Percentiles rank a stretch among this genome's conserved stretches.
Evolutionary conservation across 116 monocot genomes (phyloP).

Genomic region (Thalassia testudinum): DNA sequence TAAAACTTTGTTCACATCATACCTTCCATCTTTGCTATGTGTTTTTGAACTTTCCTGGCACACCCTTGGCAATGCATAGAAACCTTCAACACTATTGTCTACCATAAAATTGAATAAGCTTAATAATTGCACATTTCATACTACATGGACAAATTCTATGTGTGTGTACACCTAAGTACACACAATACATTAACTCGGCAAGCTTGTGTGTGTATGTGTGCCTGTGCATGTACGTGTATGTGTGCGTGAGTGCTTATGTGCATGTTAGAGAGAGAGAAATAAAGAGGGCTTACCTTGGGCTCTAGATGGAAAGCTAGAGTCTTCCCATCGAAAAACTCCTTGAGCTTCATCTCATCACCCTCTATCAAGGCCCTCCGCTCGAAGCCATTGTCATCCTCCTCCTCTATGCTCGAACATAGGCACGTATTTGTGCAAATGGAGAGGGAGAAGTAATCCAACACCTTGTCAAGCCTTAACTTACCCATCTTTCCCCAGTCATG

Average conservation of each 20-base stretch:
- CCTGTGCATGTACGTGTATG: no score
- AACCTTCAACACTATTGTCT: conserved; percentile 67
- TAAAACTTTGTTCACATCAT: no score
- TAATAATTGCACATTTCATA: no score
- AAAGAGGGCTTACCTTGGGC: conserved; percentile 16
- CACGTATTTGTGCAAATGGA: conserved; percentile 21
- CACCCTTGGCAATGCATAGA: conserved; percentile 83
- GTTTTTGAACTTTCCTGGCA: conserved; percentile 66
- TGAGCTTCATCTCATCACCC: conserved; percentile 33
- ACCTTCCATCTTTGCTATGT: conserved; percentile 78
- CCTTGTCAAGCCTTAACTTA: conserved; percentile 29
- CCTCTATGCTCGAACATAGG: background rate
- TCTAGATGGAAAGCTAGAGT: conserved; percentile 59
- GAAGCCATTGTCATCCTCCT: conserved; percentile 13
- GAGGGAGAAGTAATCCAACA: conserved; percentile 53
- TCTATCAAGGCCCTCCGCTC: conserved; percentile 37
- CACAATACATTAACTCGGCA: no score
- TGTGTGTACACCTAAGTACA: no score
- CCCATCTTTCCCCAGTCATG: no score
- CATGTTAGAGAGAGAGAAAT: background rate
- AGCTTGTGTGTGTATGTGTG: no score
- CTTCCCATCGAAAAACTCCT: conserved; percentile 26
- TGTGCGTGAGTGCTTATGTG: no score
- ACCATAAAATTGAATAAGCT: no score
- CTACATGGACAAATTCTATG: no score